Evolutionary conservation across 2,329 filamentous ascomycete genomes (phyloP).

Genomic region (Aquanectria penicillioides): DNA sequence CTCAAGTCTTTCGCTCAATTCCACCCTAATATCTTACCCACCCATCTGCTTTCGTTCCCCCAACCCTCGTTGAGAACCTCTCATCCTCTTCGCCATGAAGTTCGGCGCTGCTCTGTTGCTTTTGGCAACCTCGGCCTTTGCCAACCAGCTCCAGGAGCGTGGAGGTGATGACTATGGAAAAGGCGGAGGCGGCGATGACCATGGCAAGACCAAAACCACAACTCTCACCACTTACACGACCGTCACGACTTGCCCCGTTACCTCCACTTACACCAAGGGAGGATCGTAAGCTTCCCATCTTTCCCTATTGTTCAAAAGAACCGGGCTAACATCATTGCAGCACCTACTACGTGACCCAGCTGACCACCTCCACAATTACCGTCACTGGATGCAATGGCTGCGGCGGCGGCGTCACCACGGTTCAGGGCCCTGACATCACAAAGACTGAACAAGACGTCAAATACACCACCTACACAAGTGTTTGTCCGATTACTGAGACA

Average conservation of each 20-base stretch:
- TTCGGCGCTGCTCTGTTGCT: conserved; percentile 37
- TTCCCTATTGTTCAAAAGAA: background rate
- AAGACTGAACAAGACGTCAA: conserved; percentile 46
- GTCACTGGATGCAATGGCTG: conserved; percentile 54
- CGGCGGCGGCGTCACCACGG: conserved; percentile 48
- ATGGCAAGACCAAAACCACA: conserved; percentile 21
- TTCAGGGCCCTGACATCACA: conserved; percentile 48
- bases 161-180: conserved; percentile 15
- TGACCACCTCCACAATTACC: conserved; percentile 55
- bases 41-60: conserved; percentile 30
- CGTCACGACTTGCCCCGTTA: conserved; percentile 58
- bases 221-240: conserved; percentile 50
- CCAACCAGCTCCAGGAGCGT: conserved; percentile 31
- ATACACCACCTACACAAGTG: conserved; percentile 55
- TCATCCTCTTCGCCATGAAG: conserved; percentile 37
- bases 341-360: conserved; percentile 54
- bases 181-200: conserved; percentile 15
- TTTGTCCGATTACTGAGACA: conserved; percentile 44
- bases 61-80: conserved; percentile 29
- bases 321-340: conserved; percentile 37
- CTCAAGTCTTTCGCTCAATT: conserved; percentile 41
- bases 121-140: conserved; percentile 39
- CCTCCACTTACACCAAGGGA: conserved; percentile 51
- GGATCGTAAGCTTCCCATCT: conserved; percentile 51
- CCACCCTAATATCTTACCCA: conserved; percentile 30